Percentiles rank a stretch among this genome's conserved stretches.
Conservation (phyloP, 352 stramenopile genomes). For the Lagenidium giganteum region DNA sequence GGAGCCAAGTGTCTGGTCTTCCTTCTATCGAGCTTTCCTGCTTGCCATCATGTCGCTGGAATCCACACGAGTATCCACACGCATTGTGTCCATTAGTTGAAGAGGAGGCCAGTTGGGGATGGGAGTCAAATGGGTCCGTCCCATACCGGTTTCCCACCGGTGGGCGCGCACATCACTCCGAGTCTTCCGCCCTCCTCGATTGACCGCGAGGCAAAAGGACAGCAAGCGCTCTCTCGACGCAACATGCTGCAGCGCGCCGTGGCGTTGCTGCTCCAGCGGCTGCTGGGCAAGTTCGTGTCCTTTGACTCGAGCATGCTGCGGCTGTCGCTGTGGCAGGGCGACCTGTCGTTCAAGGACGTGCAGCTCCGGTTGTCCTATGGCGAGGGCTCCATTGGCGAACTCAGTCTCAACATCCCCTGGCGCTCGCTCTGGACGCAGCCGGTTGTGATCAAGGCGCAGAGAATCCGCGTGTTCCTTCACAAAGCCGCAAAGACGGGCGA, state of each 20-base stretch:
- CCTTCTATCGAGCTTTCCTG: too few species aligned
- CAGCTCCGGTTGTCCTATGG: conserved; percentile 77
- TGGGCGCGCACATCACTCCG: too few species aligned
- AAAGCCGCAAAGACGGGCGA: conserved; percentile 29
- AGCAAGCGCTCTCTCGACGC: too few species aligned
- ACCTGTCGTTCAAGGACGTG: conserved; percentile 79
- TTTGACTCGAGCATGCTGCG: conserved; percentile 83
- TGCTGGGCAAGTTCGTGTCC: conserved; percentile 86
- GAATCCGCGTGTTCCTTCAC: conserved; percentile 69
- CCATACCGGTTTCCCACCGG: too few species aligned
- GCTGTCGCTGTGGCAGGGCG: conserved; percentile 81
- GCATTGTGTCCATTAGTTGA: too few species aligned
- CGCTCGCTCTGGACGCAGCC: conserved; percentile 78
- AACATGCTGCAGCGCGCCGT: conserved; percentile 79
- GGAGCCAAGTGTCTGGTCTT: too few species aligned
- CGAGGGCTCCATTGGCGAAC: conserved; percentile 63
- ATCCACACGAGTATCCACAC: too few species aligned
- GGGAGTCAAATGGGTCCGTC: too few species aligned
- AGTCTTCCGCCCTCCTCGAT: too few species aligned
- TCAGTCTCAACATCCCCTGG: conserved; percentile 85
- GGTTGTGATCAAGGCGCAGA: conserved; percentile 69
- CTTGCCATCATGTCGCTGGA: too few species aligned
- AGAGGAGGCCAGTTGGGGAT: too few species aligned
- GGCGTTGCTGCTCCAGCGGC: conserved; percentile 77
- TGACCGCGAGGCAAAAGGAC: too few species aligned